These are phyloP conservation scores for Alopecurus myosuroides DNA, from an alignment of 176 grass and related monocot genomes.

Conservation along the genomic window DNA sequence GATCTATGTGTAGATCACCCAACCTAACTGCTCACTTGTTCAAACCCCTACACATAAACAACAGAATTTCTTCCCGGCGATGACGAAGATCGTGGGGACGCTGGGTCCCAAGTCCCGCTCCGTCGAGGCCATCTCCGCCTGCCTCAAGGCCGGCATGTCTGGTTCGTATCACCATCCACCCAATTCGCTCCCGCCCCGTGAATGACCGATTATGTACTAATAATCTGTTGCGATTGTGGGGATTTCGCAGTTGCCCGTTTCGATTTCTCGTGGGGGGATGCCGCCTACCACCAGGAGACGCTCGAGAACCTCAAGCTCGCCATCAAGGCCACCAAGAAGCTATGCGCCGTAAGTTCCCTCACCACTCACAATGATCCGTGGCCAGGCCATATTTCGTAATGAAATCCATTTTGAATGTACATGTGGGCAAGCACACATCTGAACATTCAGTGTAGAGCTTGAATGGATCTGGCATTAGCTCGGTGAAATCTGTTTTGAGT, in stretches of 20 bases:
- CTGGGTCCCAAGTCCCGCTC: conserved; percentile 90
- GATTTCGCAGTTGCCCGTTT: conserved; percentile 70
- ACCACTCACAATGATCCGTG: not conserved
- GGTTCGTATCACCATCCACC: conserved; percentile 11
- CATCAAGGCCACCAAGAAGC: conserved; percentile 89
- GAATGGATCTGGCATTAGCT: not conserved
- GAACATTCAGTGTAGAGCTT: not conserved
- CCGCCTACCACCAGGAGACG: conserved; percentile 94
- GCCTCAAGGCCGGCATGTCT: conserved; percentile 99
- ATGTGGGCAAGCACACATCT: not conserved
- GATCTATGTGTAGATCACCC: not conserved
- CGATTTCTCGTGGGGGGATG: conserved; percentile 93
- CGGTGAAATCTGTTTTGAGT: not conserved
- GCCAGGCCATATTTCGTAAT: not conserved
- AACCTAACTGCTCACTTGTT: not conserved
- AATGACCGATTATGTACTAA: not conserved
- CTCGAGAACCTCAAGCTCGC: conserved; percentile 91
- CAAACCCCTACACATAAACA: not conserved
- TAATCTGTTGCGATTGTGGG: not conserved
- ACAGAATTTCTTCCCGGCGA: conserved; percentile 95
- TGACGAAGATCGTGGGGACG: conserved; percentile 99
- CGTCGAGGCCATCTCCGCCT: conserved; percentile 84
- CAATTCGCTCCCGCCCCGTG: not conserved
- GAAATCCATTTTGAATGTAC: not conserved
- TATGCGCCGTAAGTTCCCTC: conserved; percentile 59